A percentile compares a stretch with the other conserved stretches of the same genome.
Conservation (phyloP, 1,284 basidiomycete genomes). For the Cryptococcus sp. region DNA sequence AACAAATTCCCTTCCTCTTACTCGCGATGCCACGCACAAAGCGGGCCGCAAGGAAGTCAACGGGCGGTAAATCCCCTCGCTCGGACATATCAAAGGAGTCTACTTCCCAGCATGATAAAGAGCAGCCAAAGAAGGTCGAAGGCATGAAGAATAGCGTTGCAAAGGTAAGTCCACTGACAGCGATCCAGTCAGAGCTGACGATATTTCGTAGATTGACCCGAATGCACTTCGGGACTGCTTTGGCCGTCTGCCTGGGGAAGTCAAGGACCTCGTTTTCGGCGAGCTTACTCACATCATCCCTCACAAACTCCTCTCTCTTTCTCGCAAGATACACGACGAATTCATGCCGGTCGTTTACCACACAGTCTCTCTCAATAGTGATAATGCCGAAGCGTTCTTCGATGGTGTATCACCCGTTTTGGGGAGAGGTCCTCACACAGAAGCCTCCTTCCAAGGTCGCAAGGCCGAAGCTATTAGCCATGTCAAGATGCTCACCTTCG, state of each 20-base stretch:
- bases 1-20: too few species aligned
- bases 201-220: too few species aligned
- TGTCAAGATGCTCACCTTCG: background rate
- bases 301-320: background rate
- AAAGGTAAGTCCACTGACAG: too few species aligned
- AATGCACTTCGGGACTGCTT: background rate
- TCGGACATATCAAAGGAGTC: too few species aligned
- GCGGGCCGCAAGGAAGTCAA: too few species aligned
- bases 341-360: background rate
- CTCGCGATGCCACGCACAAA: too few species aligned
- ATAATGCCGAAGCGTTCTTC: background rate
- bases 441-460: background rate
- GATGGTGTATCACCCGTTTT: background rate
- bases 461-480: slow-evolving; percentile 1
- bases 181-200: too few species aligned
- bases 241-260: background rate
- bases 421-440: background rate
- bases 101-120: too few species aligned
- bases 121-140: too few species aligned
- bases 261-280: background rate
- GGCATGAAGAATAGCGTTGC: too few species aligned
- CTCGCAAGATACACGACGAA: background rate
- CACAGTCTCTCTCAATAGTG: background rate
- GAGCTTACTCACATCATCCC: background rate
- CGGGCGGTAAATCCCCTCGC: too few species aligned